phyloP scores from a whole-genome alignment of 352 stramenopile species.

The Pythium scleroteichum region DNA sequence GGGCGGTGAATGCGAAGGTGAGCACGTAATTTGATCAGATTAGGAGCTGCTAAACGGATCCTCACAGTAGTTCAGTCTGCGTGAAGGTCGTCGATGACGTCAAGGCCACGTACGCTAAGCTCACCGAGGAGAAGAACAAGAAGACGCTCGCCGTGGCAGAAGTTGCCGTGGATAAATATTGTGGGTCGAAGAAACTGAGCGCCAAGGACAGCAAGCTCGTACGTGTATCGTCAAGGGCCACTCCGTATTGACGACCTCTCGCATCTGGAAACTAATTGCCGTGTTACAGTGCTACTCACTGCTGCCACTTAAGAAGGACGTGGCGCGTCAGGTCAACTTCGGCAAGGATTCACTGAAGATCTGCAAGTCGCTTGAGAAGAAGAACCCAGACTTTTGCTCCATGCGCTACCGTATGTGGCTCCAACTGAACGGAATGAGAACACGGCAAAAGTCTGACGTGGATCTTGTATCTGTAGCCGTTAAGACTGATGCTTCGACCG shows the following conservation, averaged over 20 bases:
- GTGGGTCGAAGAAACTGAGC: slow-evolving; percentile 74
- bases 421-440: too few relatives aligned
- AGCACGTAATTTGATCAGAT: slow-evolving; percentile 5
- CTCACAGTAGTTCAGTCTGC: slow-evolving; percentile 66
- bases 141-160: slow-evolving; percentile 80
- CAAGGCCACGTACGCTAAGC: slow-evolving; percentile 63
- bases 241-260: too few relatives aligned
- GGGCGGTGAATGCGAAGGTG: slow-evolving; percentile 90
- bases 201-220: slow-evolving; percentile 93
- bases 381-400: slow-evolving; percentile 94
- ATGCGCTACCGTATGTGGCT: slow-evolving; percentile 91
- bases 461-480: slow-evolving; percentile 53
- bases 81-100: slow-evolving; percentile 91
- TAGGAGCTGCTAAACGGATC: too few relatives aligned
- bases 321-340: slow-evolving; percentile 91
- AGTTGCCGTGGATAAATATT: slow-evolving; percentile 86
- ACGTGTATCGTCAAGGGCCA: slow-evolving; percentile 19
- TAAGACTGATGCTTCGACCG: slow-evolving; percentile 93
- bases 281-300: slow-evolving; percentile 91
- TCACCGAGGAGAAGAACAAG: slow-evolving; percentile 74
- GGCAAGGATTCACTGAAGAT: slow-evolving; percentile 93
- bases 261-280: not conserved
- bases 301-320: slow-evolving; percentile 93
- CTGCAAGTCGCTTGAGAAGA: slow-evolving; percentile 93
- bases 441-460: too few relatives aligned